Conservation (phyloP, 192 early-diverging fungal genomes). For the Obelidium mucronatum region DNA sequence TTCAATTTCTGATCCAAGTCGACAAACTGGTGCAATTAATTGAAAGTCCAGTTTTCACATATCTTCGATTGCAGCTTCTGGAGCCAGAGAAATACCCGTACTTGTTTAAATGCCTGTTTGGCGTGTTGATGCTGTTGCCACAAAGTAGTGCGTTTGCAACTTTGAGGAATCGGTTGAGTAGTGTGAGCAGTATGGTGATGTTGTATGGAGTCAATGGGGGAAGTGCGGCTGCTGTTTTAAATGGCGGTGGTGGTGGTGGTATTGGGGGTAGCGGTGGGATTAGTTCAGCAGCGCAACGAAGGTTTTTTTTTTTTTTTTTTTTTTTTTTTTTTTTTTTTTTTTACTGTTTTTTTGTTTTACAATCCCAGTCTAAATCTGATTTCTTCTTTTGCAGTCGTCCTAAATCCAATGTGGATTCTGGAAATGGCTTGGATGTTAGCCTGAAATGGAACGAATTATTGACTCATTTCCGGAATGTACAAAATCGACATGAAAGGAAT, state of each 20-base stretch:
- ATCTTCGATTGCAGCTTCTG: conserved; percentile 89
- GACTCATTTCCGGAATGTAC: conserved; percentile 76
- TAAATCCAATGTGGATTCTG: no score
- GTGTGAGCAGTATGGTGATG: conserved; percentile 68
- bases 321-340: background rate
- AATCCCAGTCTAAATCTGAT: no score
- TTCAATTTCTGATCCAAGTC: conserved; percentile 92
- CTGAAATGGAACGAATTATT: conserved; percentile 70
- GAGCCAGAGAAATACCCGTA: conserved; percentile 91
- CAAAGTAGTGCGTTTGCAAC: conserved; percentile 97
- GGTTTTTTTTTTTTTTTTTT: background rate
- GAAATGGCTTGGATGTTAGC: background rate
- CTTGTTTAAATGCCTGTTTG: conserved; percentile 93
- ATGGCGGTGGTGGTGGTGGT: background rate
- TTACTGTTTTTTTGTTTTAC: background rate
- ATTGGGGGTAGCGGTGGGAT: conserved; percentile 3
- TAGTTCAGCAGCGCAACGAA: background rate
- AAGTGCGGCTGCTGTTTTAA: background rate
- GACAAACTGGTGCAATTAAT: conserved; percentile 98
- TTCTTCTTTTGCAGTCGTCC: no score
- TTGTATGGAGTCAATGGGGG: conserved; percentile 35
- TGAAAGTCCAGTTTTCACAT: conserved; percentile 98
- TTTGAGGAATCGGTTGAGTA: conserved; percentile 89
- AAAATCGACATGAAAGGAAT: conserved; percentile 76
- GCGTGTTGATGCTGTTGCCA: conserved; percentile 95